These are phyloP conservation scores for Bolboschoenoplectus hybrid DNA, from an alignment of 202 grass and related monocot species.

Conservation along the genomic window DNA sequence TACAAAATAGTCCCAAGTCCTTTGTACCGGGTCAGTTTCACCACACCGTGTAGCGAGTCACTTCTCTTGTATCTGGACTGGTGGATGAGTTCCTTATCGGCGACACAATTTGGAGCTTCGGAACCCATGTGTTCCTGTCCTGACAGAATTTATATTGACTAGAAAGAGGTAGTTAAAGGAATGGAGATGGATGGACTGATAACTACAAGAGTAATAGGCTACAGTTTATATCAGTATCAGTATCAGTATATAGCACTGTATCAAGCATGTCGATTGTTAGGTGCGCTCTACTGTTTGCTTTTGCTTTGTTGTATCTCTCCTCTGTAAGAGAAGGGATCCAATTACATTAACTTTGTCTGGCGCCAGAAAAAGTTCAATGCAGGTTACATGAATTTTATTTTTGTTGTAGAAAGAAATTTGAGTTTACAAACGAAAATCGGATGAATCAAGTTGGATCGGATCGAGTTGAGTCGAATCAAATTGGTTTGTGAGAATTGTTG, in stretches of 20 bases:
- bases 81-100: not conserved
- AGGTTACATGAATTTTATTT: too few relatives aligned
- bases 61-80: not conserved
- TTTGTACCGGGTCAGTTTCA: not conserved
- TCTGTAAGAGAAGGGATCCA: too few relatives aligned
- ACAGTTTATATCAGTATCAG: not conserved
- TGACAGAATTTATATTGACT: not conserved
- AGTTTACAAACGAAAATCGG: too few relatives aligned
- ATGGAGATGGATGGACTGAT: not conserved
- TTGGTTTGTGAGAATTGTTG: too few relatives aligned
- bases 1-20: not conserved
- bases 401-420: too few relatives aligned
- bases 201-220: not conserved
- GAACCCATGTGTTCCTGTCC: too few relatives aligned
- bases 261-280: not conserved
- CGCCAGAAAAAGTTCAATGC: too few relatives aligned
- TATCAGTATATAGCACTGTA: too few relatives aligned
- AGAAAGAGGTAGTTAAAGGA: not conserved
- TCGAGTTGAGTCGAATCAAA: too few relatives aligned
- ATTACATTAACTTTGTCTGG: too few relatives aligned
- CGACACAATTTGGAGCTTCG: not conserved
- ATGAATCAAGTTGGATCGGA: too few relatives aligned
- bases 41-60: not conserved
- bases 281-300: not conserved
- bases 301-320: not conserved